Evolutionary conservation across 2,329 filamentous ascomycete species (phyloP), one percentile per base, ranked within the genome.

Genomic region (Elsinoe ampelina): DNA sequence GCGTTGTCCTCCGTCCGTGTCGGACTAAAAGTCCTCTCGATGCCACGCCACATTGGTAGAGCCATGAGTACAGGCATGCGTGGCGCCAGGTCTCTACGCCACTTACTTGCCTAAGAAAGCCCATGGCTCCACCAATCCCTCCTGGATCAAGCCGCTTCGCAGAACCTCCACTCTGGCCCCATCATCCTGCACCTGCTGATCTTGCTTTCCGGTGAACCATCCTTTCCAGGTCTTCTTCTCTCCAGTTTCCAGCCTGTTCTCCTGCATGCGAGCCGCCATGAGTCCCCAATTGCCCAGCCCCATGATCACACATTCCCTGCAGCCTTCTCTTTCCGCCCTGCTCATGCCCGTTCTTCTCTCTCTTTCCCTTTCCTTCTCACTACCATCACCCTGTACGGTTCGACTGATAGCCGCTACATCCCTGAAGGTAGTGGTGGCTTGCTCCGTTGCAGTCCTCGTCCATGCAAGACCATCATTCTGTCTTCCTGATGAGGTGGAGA

Each of bases 261-360:
- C 67, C n/a, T 75, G 80, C 47, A 95, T 76, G 57, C 77, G 77
- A 7, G 75, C 75, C 17, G 92, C 84, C 86, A 96, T 96, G 30
- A 77, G 79, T 45, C 80, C 80, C 91, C 91, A 95, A 67, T 95
- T 95, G 4, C 80, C 78, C 1, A 95, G 75, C 0, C 88, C 88
- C 2, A 86, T 82, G 58, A 80, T 75, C 5, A 95, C 77, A 66
- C 92, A 96, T 63, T 92, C 80, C 34, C 80, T 80, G 67, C 91
- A 95, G 39, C 81, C 83, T 61, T 79, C 78, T 62, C 75, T 77
- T 3, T 77, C 76, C 7, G 17, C 30, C 19, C 41, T 34, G 13
- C 41, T 32, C 54, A 56, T 38, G 6, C 54, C 54, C 5, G 6
- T 68, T 70, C 43, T 67, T 58, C 48, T 68, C 63, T 22, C 34